A percentile compares a stretch with the other conserved stretches of the same genome.
Conservation (phyloP, 768 basidiomycete genomes). For the Tricholoma saponaceum region DNA sequence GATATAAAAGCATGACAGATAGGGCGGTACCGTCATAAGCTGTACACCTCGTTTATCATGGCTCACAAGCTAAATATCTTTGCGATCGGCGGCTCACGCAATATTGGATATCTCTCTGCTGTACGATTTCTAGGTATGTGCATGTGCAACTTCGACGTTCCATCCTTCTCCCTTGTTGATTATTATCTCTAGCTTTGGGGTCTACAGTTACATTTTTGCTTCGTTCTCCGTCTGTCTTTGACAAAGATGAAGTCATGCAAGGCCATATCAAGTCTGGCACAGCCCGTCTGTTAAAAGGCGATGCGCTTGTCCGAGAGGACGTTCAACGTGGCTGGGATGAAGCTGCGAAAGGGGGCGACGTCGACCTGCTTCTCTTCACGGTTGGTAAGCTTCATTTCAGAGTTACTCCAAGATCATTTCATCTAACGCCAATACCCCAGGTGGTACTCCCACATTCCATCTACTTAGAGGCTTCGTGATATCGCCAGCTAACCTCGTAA, state of each 20-base stretch:
- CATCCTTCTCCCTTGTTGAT: not conserved
- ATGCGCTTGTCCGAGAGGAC: constrained; percentile 51
- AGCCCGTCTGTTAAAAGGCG: constrained; percentile 55
- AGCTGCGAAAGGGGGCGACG: constrained; percentile 29
- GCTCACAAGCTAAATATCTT: constrained; percentile 32
- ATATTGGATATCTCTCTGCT: constrained; percentile 50
- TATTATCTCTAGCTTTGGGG: constrained; percentile 42
- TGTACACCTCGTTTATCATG: not conserved
- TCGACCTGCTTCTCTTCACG: constrained; percentile 58
- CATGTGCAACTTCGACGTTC: not conserved
- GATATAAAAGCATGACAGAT: too few relatives aligned
- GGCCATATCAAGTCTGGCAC: constrained; percentile 43
- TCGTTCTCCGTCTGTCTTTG: constrained; percentile 48
- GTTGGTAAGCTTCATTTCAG: constrained; percentile 40
- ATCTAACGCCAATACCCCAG: constrained; percentile 23
- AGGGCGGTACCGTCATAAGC: too few relatives aligned
- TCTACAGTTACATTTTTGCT: constrained; percentile 62
- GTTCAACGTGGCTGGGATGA: constrained; percentile 49
- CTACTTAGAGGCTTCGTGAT: constrained; percentile 44
- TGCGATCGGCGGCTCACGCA: constrained; percentile 49
- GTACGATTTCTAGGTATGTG: constrained; percentile 43
- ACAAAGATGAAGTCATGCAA: constrained; percentile 50
- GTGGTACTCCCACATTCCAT: constrained; percentile 40
- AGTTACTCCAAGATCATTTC: not conserved
- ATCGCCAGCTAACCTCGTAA: constrained; percentile 51